Conservation (phyloP, 192 early-diverging fungal genomes). For the Chytriomyces confervae region DNA sequence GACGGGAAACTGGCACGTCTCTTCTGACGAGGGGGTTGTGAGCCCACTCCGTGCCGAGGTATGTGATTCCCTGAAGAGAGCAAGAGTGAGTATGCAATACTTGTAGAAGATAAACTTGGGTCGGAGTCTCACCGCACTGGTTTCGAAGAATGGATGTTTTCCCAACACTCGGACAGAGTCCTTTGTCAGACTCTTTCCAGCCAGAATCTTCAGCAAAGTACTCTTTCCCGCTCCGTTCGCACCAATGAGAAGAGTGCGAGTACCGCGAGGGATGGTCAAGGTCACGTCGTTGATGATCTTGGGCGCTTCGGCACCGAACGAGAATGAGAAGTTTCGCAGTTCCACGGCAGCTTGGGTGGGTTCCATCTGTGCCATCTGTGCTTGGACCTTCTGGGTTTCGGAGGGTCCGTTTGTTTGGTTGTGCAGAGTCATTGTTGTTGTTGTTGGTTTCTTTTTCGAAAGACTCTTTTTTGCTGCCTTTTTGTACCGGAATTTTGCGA, state of each 20-base stretch:
- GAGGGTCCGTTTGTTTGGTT: not conserved
- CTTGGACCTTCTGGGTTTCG: constrained; percentile 24
- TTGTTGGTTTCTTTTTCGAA: not conserved
- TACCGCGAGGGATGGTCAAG: constrained; percentile 58
- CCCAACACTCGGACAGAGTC: constrained; percentile 64
- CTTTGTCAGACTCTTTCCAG: constrained; percentile 71
- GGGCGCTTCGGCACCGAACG: constrained; percentile 63
- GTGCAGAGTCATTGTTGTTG: constrained; percentile 12
- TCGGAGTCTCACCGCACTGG: not conserved
- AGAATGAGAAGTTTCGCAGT: constrained; percentile 54
- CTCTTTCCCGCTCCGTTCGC: constrained; percentile 77
- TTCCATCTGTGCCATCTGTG: constrained; percentile 26
- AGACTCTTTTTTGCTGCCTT: not conserved
- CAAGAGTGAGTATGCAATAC: not conserved
- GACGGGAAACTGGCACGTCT: constrained; percentile 68
- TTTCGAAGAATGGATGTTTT: constrained; percentile 69
- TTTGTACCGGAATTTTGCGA: too few species aligned
- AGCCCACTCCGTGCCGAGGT: constrained; percentile 83
- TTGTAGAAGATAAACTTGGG: too few species aligned
- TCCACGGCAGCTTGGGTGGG: constrained; percentile 48
- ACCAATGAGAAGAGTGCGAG: constrained; percentile 73
- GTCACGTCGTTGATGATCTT: constrained; percentile 61
- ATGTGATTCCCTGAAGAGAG: constrained; percentile 63
- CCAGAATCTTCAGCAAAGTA: constrained; percentile 71
- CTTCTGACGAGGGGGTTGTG: constrained; percentile 72